These are phyloP conservation scores for Agarophyton chilense DNA, from an alignment of 23 red algal genomes.

Conservation along the genomic window DNA sequence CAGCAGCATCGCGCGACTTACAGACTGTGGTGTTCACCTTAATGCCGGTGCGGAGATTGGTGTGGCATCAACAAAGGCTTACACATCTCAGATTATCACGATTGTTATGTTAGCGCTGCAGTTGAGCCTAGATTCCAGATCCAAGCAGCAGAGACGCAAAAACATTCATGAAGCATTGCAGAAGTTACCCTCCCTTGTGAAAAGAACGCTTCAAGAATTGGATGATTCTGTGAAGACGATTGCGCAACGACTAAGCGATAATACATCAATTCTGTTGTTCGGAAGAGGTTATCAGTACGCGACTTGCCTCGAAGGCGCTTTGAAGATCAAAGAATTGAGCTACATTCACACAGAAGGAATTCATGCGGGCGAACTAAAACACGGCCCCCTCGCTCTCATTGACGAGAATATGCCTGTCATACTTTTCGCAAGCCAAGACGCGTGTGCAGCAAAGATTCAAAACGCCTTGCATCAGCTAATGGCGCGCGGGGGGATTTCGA, in stretches of 20 bases:
- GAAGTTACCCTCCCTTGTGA: constrained; percentile 61
- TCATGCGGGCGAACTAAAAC: constrained; percentile 97
- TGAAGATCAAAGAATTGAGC: constrained; percentile 98
- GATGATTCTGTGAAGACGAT: constrained; percentile 62
- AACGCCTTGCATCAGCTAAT: constrained; percentile 93
- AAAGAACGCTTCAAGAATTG: constrained; percentile 52
- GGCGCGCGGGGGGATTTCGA: constrained; percentile 79
- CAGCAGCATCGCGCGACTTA: constrained; percentile 88
- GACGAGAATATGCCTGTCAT: constrained; percentile 98
- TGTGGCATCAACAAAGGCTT: constrained; percentile 95
- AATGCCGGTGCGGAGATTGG: constrained; percentile 98
- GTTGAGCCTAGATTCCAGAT: constrained; percentile 76
- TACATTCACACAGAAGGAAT: constrained; percentile 99
- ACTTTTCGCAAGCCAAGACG: constrained; percentile 85
- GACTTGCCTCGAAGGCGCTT: constrained; percentile 91
- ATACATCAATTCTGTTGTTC: constrained; percentile 83
- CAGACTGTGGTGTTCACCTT: constrained; percentile 94
- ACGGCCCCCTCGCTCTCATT: constrained; percentile 93
- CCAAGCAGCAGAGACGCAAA: constrained; percentile 71
- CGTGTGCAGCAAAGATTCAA: constrained; percentile 74
- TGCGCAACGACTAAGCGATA: constrained; percentile 57
- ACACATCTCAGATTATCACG: constrained; percentile 96
- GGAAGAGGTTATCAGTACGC: constrained; percentile 98
- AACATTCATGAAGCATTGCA: constrained; percentile 83
- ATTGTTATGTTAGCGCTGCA: constrained; percentile 91